A percentile compares a stretch with the other conserved stretches of the same genome.
These are phyloP conservation scores for Maudiozyma pseudohumilis DNA, from an alignment of 805 yeast species.

Conservation along the genomic window DNA sequence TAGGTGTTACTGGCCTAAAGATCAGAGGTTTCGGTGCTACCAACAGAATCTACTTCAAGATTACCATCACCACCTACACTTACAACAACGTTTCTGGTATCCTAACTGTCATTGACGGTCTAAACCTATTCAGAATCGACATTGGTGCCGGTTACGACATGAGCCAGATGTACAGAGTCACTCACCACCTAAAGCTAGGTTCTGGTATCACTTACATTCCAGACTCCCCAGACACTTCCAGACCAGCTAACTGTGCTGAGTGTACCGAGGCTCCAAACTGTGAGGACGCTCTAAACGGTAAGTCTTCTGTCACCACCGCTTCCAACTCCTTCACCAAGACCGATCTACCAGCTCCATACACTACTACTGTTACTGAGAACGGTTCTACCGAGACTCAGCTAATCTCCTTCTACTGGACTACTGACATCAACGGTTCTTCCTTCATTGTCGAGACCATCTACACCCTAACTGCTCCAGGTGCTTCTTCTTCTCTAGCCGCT, in stretches of 20 bases:
- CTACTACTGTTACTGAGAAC: slow-evolving; percentile 3
- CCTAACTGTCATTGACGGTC: slow-evolving; percentile 3
- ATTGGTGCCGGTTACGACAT: slow-evolving; percentile 9
- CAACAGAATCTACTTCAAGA: slow-evolving; percentile 3
- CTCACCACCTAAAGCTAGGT: neutral
- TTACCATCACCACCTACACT: slow-evolving; percentile 1
- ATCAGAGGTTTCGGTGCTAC: slow-evolving; percentile 6
- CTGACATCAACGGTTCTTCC: slow-evolving; percentile 1
- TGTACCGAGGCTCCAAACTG: neutral
- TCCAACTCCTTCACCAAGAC: slow-evolving; percentile 1
- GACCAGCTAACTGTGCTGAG: slow-evolving; percentile 3
- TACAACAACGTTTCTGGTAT: slow-evolving; percentile 7
- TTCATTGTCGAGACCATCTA: slow-evolving; percentile 2
- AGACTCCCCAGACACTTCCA: neutral
- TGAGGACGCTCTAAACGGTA: slow-evolving; percentile 1
- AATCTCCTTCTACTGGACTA: slow-evolving; percentile 4
- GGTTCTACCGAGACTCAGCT: slow-evolving; percentile 1
- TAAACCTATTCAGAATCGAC: neutral
- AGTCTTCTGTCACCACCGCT: neutral
- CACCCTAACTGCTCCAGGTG: neutral
- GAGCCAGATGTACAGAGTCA: neutral
- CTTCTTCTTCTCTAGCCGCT: neutral
- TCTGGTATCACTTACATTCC: slow-evolving; percentile 2
- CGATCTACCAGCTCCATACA: slow-evolving; percentile 3
- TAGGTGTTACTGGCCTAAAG: slow-evolving; percentile 3